Conservation (phyloP, 2,329 filamentous ascomycete genomes). For the Fusarium dimerum region DNA sequence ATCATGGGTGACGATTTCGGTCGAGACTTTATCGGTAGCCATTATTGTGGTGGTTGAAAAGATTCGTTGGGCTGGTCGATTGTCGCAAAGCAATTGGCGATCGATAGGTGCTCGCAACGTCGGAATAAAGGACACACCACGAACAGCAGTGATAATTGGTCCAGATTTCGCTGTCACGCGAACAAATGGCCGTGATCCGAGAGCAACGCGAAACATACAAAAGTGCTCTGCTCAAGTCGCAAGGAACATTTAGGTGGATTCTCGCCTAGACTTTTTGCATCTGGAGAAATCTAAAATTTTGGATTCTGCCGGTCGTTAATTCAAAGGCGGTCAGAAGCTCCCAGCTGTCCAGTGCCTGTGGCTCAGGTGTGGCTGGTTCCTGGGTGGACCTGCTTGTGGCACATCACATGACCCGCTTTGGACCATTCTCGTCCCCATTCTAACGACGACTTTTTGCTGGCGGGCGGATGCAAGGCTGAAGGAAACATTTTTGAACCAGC, state of each 20-base stretch:
- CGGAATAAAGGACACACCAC: neutral
- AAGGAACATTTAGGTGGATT: neutral
- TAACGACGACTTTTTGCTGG: conserved; percentile 20
- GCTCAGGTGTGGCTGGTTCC: neutral
- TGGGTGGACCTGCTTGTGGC: no score
- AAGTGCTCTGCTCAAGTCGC: conserved; percentile 4
- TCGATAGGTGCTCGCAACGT: conserved; percentile 1
- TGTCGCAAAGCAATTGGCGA: conserved; percentile 3
- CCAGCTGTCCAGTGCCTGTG: neutral
- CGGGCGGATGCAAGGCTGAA: conserved; percentile 28
- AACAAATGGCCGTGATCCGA: conserved; percentile 18
- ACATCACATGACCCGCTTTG: conserved; percentile 25
- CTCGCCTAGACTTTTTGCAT: neutral
- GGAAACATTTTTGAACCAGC: conserved; percentile 30
- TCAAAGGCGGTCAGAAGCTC: neutral
- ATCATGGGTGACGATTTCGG: conserved; percentile 34
- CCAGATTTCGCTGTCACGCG: conserved; percentile 11
- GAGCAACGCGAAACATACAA: conserved; percentile 19
- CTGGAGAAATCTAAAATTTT: neutral
- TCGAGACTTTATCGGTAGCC: conserved; percentile 17
- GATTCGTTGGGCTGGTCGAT: conserved; percentile 5
- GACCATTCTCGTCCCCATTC: conserved; percentile 21
- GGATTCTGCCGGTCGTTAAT: neutral
- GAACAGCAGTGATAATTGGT: neutral
- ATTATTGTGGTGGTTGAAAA: conserved; percentile 25